Conservation (phyloP, 371 early-diverging fungal genomes). For the Funneliformis caledonium region DNA sequence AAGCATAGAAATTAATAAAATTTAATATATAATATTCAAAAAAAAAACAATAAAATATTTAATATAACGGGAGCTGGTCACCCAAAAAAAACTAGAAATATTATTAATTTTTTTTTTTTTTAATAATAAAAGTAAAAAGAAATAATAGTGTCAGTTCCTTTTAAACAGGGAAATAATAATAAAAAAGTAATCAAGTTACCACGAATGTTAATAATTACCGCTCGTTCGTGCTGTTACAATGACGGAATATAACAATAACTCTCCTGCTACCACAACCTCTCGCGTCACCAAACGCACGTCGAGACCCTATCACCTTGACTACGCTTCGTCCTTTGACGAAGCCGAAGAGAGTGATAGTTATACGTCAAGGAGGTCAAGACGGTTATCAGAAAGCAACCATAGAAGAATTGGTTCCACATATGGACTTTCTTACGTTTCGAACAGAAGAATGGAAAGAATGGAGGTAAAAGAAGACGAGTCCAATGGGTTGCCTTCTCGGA, state of each 20-base stretch:
- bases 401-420: background rate
- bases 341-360: constrained; percentile 21
- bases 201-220: constrained; percentile 10
- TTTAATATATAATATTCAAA: background rate
- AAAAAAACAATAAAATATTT: background rate
- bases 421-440: background rate
- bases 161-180: background rate
- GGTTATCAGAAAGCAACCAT: background rate
- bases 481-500: background rate
- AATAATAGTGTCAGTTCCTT: background rate
- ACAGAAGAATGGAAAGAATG: constrained; percentile 28
- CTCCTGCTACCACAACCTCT: background rate
- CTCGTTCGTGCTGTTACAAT: background rate
- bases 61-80: constrained; percentile 14
- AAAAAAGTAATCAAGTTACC: background rate
- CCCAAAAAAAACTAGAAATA: background rate
- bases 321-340: constrained; percentile 17
- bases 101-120: background rate
- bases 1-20: background rate
- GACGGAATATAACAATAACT: background rate
- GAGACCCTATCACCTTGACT: constrained; percentile 1
- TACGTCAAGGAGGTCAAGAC: background rate
- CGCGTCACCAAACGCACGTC: background rate
- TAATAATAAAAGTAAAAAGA: background rate
- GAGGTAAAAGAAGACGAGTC: constrained; percentile 13